Conservation (phyloP, 2,329 filamentous ascomycete species). For the Pseudomassariella vexata region DNA sequence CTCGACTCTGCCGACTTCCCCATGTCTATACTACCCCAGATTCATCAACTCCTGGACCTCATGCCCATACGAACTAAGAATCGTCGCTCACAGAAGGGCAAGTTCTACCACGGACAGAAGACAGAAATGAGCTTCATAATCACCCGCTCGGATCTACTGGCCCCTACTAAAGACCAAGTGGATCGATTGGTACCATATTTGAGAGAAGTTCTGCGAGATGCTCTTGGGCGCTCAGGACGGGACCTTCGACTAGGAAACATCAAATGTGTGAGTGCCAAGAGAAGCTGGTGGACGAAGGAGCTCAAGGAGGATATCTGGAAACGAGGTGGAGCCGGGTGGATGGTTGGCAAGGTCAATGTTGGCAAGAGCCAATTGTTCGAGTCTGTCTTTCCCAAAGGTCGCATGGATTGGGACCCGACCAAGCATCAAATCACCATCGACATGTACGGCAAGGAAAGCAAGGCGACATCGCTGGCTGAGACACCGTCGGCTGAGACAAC, state of each 20-base stretch:
- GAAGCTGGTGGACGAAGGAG: constrained; percentile 84
- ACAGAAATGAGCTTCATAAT: constrained; percentile 87
- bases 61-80: constrained; percentile 75
- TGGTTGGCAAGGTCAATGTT: constrained; percentile 97
- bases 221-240: constrained; percentile 61
- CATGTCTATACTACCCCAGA: constrained; percentile 78
- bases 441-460: constrained; percentile 17
- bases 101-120: constrained; percentile 61
- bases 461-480: background rate
- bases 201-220: constrained; percentile 67
- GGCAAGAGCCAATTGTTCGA: constrained; percentile 93
- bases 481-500: constrained; percentile 7
- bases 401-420: constrained; percentile 35
- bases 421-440: constrained; percentile 29
- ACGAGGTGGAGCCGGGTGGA: constrained; percentile 82
- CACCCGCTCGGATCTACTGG: constrained; percentile 80
- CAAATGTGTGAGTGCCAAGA: constrained; percentile 76
- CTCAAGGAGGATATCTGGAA: constrained; percentile 82
- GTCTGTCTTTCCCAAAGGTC: constrained; percentile 75
- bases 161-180: constrained; percentile 76
- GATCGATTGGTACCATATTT: constrained; percentile 84
- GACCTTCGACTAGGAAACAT: constrained; percentile 84
- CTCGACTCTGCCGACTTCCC: constrained; percentile 95
- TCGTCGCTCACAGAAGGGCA: constrained; percentile 62
- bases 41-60: constrained; percentile 64